Conservation (phyloP, 768 basidiomycete species). For the Hysterangium stoloniferum region DNA sequence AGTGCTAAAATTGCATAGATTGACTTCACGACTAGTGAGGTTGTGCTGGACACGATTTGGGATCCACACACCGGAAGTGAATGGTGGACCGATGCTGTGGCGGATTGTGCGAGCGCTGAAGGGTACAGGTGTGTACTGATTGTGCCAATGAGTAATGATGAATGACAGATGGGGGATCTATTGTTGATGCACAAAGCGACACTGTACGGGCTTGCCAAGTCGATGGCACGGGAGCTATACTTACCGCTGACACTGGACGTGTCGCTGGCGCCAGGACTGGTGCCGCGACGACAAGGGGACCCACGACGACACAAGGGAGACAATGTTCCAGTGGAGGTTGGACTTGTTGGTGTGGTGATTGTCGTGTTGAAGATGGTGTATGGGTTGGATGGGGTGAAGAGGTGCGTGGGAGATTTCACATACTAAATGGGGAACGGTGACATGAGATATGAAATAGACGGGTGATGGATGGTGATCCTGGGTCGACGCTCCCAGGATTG, state of each 20-base stretch:
- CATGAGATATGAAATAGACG: slow-evolving; percentile 15
- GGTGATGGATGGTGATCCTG: slow-evolving; percentile 42
- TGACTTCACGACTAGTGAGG: slow-evolving; percentile 55
- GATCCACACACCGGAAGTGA: slow-evolving; percentile 63
- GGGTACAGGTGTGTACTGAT: slow-evolving; percentile 59
- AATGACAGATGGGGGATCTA: slow-evolving; percentile 15
- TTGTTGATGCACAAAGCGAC: slow-evolving; percentile 37
- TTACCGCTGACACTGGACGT: slow-evolving; percentile 55
- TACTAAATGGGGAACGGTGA: not conserved
- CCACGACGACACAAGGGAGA: slow-evolving; percentile 47
- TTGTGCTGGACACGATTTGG: slow-evolving; percentile 45
- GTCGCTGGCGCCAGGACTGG: slow-evolving; percentile 38
- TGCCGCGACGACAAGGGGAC: slow-evolving; percentile 28
- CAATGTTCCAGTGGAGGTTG: slow-evolving; percentile 61
- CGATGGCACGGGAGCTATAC: slow-evolving; percentile 44
- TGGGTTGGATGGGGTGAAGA: slow-evolving; percentile 62
- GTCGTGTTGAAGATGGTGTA: slow-evolving; percentile 80
- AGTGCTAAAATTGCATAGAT: slow-evolving; percentile 46
- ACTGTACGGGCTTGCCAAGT: slow-evolving; percentile 58
- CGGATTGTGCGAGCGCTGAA: slow-evolving; percentile 56
- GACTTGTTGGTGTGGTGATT: slow-evolving; percentile 49
- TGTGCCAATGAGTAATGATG: slow-evolving; percentile 9
- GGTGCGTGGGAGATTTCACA: slow-evolving; percentile 33
- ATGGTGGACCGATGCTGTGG: slow-evolving; percentile 75
- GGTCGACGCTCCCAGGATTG: slow-evolving; percentile 46